These are phyloP conservation scores for Aspergillus mulundensis DNA, from an alignment of 495 filamentous ascomycete species.

Conservation along the genomic window DNA sequence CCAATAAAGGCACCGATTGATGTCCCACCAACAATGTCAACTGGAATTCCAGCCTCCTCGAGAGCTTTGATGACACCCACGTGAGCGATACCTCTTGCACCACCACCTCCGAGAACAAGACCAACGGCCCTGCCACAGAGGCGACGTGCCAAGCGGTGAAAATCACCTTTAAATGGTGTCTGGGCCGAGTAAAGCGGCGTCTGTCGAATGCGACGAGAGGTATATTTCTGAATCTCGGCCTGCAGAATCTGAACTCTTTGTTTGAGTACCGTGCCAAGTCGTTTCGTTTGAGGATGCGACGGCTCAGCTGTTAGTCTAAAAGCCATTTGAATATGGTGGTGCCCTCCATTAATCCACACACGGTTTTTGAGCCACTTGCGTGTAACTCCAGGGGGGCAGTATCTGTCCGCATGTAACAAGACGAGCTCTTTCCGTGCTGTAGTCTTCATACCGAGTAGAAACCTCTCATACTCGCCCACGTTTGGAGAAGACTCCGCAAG, in stretches of 20 bases:
- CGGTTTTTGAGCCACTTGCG: conserved; percentile 88
- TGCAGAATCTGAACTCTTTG: conserved; percentile 91
- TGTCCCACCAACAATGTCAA: conserved; percentile 93
- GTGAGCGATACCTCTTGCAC: conserved; percentile 85
- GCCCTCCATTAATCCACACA: conserved; percentile 97
- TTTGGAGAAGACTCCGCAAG: conserved; percentile 83
- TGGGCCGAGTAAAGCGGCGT: conserved; percentile 87
- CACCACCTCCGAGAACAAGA: conserved; percentile 88
- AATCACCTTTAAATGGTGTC: conserved; percentile 92
- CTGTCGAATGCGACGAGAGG: conserved; percentile 77
- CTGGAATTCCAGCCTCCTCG: conserved; percentile 93
- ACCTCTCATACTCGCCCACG: conserved; percentile 94
- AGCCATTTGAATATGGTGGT: conserved; percentile 96
- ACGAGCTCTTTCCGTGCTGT: conserved; percentile 94
- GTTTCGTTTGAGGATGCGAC: conserved; percentile 69
- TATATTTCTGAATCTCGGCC: conserved; percentile 97
- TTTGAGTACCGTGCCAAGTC: conserved; percentile 81
- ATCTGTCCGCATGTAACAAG: conserved; percentile 87
- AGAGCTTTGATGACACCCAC: conserved; percentile 91
- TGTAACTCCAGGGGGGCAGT: conserved; percentile 77
- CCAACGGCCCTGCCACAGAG: conserved; percentile 94
- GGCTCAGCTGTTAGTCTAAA: conserved; percentile 75
- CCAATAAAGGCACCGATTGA: conserved; percentile 98
- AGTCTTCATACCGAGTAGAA: conserved; percentile 94
- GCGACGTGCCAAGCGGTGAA: conserved; percentile 85